These are phyloP conservation scores for Podaxis sp. DNA, from an alignment of 768 basidiomycete species.

Conservation along the genomic window DNA sequence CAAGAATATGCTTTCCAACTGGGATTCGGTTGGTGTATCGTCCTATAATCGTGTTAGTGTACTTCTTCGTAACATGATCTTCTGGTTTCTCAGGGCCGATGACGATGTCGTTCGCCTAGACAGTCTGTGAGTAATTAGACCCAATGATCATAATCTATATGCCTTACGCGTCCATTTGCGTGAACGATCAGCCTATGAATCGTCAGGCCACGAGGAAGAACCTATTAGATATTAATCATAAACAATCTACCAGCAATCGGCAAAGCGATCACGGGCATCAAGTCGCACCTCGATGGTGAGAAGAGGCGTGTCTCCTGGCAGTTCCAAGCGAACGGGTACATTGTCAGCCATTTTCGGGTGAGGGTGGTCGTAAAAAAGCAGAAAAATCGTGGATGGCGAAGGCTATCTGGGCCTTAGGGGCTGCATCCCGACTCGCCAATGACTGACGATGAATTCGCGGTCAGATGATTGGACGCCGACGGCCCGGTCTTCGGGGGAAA, in stretches of 20 bases:
- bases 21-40: conserved; percentile 75
- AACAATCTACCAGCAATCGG: neutral
- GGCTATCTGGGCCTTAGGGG: neutral
- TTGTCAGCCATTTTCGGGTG: conserved; percentile 42
- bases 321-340: conserved; percentile 51
- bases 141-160: neutral
- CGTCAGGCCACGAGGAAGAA: conserved; percentile 67
- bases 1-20: conserved; percentile 50
- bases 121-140: conserved; percentile 9
- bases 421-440: neutral
- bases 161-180: conserved; percentile 58
- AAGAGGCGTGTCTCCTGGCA: conserved; percentile 36
- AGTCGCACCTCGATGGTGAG: conserved; percentile 59
- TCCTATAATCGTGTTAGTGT: conserved; percentile 73
- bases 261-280: neutral
- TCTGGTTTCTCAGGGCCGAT: conserved; percentile 67
- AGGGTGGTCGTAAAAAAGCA: conserved; percentile 8
- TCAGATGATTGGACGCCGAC: conserved; percentile 6
- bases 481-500: neutral
- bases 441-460: neutral
- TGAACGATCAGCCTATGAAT: conserved; percentile 68
- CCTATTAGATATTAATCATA: conserved; percentile 34
- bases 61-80: conserved; percentile 60
- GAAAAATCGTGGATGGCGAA: conserved; percentile 1
- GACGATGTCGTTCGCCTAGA: conserved; percentile 73